A percentile compares a stretch with the other conserved stretches of the same genome.
These are phyloP conservation scores for Globisporangium middletonii DNA, from an alignment of 352 stramenopile species.

Conservation along the genomic window DNA sequence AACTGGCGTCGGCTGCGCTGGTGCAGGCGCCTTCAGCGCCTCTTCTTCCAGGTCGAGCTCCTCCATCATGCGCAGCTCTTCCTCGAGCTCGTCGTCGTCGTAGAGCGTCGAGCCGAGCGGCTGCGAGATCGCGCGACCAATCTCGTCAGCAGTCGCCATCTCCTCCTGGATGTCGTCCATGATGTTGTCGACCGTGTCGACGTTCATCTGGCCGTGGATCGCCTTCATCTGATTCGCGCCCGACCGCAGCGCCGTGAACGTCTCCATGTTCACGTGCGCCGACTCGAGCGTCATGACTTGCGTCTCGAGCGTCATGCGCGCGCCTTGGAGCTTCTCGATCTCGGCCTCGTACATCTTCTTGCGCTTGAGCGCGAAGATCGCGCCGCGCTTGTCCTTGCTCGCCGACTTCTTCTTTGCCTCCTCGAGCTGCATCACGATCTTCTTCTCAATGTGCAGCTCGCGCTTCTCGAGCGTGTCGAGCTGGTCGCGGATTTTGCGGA, in stretches of 20 bases:
- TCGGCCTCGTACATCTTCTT: slow-evolving; percentile 99
- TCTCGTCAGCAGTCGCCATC: slow-evolving; percentile 94
- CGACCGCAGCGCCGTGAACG: slow-evolving; percentile 92
- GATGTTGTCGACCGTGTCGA: slow-evolving; percentile 97
- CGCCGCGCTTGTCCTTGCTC: slow-evolving; percentile 96
- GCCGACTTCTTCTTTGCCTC: slow-evolving; percentile 96
- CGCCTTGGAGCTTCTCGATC: slow-evolving; percentile 96
- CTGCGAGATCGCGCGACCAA: slow-evolving; percentile 91
- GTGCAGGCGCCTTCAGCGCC: slow-evolving; percentile 35
- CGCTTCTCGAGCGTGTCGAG: slow-evolving; percentile 91
- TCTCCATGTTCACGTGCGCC: slow-evolving; percentile 95
- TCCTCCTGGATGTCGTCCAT: slow-evolving; percentile 98
- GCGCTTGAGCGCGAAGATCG: slow-evolving; percentile 96
- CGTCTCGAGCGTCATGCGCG: slow-evolving; percentile 96
- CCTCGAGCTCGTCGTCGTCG: slow-evolving; percentile 93
- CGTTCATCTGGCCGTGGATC: slow-evolving; percentile 94
- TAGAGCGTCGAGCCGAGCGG: slow-evolving; percentile 90
- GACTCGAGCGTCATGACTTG: slow-evolving; percentile 91
- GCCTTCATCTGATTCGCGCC: slow-evolving; percentile 93
- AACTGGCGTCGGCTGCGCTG: slow-evolving; percentile 19
- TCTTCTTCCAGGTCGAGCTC: slow-evolving; percentile 90
- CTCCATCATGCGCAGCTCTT: slow-evolving; percentile 92
- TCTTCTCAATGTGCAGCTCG: slow-evolving; percentile 96
- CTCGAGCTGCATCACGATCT: slow-evolving; percentile 90
- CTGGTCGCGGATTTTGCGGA: slow-evolving; percentile 87